Evolutionary conservation across 805 yeast genomes (phyloP).

Genomic region (Trichomonascus vanleenenianus): DNA sequence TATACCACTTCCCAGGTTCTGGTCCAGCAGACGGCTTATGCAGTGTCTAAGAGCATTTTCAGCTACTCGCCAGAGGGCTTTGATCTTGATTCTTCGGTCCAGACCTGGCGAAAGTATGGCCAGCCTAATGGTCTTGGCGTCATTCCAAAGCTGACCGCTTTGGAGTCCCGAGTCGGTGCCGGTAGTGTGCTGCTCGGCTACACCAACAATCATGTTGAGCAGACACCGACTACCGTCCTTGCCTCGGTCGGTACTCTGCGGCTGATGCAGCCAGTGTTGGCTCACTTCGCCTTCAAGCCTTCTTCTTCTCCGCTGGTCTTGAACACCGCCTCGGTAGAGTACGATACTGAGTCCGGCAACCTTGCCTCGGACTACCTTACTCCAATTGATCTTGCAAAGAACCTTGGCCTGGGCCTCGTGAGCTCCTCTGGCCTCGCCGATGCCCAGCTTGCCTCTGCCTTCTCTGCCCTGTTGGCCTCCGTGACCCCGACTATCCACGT

Average conservation of each 20-base stretch:
- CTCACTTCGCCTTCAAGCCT: constrained; percentile 27
- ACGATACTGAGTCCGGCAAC: constrained; percentile 36
- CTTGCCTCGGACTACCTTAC: constrained; percentile 58
- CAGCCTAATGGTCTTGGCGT: constrained; percentile 45
- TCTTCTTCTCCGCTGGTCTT: constrained; percentile 53
- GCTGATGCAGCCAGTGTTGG: constrained; percentile 57
- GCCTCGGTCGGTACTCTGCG: constrained; percentile 62
- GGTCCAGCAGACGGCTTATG: constrained; percentile 29
- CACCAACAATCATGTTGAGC: constrained; percentile 25
- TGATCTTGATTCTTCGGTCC: constrained; percentile 50
- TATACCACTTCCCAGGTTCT: constrained; percentile 21
- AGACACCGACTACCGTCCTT: constrained; percentile 36
- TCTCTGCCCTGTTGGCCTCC: constrained; percentile 56
- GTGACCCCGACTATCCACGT: constrained; percentile 58
- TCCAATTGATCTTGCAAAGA: constrained; percentile 54
- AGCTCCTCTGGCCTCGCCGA: constrained; percentile 58
- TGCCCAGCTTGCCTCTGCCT: constrained; percentile 57
- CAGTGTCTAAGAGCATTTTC: constrained; percentile 30
- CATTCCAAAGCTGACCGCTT: constrained; percentile 51
- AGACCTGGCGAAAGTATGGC: constrained; percentile 49
- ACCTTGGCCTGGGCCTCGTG: constrained; percentile 58
- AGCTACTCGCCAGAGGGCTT: constrained; percentile 62
- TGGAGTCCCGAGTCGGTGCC: constrained; percentile 77
- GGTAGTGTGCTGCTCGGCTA: constrained; percentile 74
- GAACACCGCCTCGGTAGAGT: constrained; percentile 71